phyloP scores from a whole-genome alignment of 495 filamentous ascomycete genomes.

The Cercophora samala region DNA sequence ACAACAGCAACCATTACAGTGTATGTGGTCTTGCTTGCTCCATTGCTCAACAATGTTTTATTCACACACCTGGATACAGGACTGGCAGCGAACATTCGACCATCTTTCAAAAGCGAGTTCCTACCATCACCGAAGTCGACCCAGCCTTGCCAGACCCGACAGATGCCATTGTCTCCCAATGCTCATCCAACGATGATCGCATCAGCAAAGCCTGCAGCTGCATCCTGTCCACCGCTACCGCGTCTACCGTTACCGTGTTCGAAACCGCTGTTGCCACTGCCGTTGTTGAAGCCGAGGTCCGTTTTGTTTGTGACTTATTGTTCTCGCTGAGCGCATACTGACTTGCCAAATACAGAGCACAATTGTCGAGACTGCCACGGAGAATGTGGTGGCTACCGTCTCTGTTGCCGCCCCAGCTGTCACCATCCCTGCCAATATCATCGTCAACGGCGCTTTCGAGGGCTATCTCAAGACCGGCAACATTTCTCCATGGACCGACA shows the following conservation, averaged over 20 bases:
- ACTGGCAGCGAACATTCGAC: slow-evolving; percentile 12
- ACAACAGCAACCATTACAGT: slow-evolving; percentile 19
- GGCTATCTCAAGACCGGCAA: slow-evolving; percentile 15
- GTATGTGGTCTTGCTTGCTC: slow-evolving; percentile 10
- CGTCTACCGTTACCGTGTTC: slow-evolving; percentile 19
- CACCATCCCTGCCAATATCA: slow-evolving; percentile 16
- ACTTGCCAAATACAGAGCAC: slow-evolving; percentile 15
- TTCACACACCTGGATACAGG: background rate
- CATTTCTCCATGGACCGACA: slow-evolving; percentile 22
- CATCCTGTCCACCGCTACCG: slow-evolving; percentile 19
- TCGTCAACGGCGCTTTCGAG: slow-evolving; percentile 22
- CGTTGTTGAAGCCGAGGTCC: slow-evolving; percentile 13
- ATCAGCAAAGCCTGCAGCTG: slow-evolving; percentile 30
- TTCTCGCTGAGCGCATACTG: background rate
- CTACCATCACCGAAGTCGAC: background rate
- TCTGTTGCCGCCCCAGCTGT: slow-evolving; percentile 12
- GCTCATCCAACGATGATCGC: slow-evolving; percentile 12
- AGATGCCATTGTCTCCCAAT: slow-evolving; percentile 18
- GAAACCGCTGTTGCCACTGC: slow-evolving; percentile 15
- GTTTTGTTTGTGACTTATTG: background rate
- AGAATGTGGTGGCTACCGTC: slow-evolving; percentile 14
- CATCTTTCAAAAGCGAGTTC: slow-evolving; percentile 16
- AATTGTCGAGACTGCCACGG: slow-evolving; percentile 13
- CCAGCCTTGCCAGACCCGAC: slow-evolving; percentile 2
- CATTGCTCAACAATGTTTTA: background rate